Conservation (phyloP, 345 rosid species). For the Hibiscus tridactylites region DNA sequence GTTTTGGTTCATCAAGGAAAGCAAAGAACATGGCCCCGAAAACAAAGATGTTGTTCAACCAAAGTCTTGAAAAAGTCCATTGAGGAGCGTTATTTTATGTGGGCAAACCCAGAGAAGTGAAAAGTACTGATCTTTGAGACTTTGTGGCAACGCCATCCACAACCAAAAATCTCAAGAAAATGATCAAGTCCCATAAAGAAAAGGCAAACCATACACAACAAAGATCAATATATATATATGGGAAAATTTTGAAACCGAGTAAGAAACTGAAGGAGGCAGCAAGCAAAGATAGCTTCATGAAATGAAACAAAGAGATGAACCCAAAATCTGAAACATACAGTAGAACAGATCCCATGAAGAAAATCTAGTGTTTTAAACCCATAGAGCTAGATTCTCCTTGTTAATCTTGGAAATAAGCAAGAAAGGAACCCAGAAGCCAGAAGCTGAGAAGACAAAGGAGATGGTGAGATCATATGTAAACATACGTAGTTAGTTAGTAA, state of each 20-base stretch:
- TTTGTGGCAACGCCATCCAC: slow-evolving; percentile 4
- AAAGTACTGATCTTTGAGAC: slow-evolving; percentile 7
- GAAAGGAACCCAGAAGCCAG: neutral
- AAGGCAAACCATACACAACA: slow-evolving; percentile 8
- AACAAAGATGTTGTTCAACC: slow-evolving; percentile 17
- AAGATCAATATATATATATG: neutral
- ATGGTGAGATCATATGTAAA: neutral
- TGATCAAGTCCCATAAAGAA: slow-evolving; percentile 10
- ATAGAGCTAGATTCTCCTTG: slow-evolving; percentile 4
- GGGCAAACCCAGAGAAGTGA: slow-evolving; percentile 16
- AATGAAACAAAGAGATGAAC: neutral
- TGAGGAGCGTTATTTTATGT: slow-evolving; percentile 43
- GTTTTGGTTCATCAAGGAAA: slow-evolving; percentile 29
- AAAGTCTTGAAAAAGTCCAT: neutral
- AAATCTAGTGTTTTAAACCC: slow-evolving; percentile 2
- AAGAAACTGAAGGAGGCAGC: neutral
- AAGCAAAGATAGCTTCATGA: neutral
- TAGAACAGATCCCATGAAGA: neutral
- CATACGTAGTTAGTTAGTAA: too few species aligned
- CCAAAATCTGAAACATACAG: slow-evolving; percentile 6
- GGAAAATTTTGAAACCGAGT: neutral
- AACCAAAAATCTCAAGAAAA: slow-evolving; percentile 3
- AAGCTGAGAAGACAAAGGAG: neutral
- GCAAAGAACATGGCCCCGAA: slow-evolving; percentile 27
- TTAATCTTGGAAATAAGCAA: neutral